A percentile compares a stretch with the other conserved stretches of the same genome.
These are phyloP conservation scores for Anthostomella pinea DNA, from an alignment of 2,329 filamentous ascomycete genomes.

Conservation along the genomic window DNA sequence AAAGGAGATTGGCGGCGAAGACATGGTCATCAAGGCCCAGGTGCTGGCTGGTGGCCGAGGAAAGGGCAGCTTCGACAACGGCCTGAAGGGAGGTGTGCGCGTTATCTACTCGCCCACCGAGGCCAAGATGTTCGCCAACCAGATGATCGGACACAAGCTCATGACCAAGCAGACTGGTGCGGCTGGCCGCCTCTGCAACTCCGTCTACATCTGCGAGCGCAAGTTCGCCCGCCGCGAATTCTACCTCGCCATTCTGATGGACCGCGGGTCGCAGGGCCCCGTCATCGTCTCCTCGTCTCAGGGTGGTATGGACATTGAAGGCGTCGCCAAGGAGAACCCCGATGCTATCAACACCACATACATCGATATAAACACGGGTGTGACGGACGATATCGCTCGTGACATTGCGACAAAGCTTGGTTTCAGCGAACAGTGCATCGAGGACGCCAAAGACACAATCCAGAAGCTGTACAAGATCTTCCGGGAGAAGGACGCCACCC, in stretches of 20 bases:
- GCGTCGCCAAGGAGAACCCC: conserved; percentile 95
- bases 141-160: conserved; percentile 99
- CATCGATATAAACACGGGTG: conserved; percentile 90
- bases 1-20: conserved; percentile 85
- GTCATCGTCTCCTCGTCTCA: conserved; percentile 98
- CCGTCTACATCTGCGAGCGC: conserved; percentile 99
- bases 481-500: conserved; percentile 95
- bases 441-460: conserved; percentile 92
- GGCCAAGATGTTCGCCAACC: conserved; percentile 95
- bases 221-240: conserved; percentile 99
- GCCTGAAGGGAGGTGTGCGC: conserved; percentile 96
- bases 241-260: conserved; percentile 98
- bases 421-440: conserved; percentile 96
- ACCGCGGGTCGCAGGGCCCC: conserved; percentile 83
- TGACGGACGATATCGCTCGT: conserved; percentile 91
- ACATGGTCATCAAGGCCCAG: conserved; percentile 99
- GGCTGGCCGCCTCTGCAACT: conserved; percentile 87
- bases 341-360: conserved; percentile 93
- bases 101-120: conserved; percentile 97
- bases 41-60: conserved; percentile 96
- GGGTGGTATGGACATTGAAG: conserved; percentile 99
- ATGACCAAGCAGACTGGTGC: conserved; percentile 99
- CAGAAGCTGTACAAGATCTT: conserved; percentile 99
- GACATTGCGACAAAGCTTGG: conserved; percentile 89
- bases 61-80: conserved; percentile 97